Percentiles rank a stretch among this genome's conserved stretches.
These are phyloP conservation scores for Melanogaster broomeanus DNA, from an alignment of 768 basidiomycete genomes.

Conservation along the genomic window DNA sequence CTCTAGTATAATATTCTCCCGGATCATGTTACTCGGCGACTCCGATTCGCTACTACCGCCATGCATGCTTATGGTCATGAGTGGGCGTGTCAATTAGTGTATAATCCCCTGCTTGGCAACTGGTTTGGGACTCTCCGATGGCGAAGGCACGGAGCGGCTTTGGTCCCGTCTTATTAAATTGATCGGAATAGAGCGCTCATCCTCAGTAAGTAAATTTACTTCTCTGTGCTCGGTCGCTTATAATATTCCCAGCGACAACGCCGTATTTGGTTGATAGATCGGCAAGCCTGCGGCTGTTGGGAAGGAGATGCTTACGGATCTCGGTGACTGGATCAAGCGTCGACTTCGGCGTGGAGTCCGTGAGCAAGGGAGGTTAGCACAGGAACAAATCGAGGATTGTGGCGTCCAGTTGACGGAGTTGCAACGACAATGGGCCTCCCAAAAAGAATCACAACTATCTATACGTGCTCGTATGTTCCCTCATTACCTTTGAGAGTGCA, in stretches of 20 bases:
- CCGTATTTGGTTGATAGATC: slow-evolving; percentile 37
- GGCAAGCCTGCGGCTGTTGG: slow-evolving; percentile 31
- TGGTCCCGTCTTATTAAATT: slow-evolving; percentile 38
- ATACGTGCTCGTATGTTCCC: slow-evolving; percentile 21
- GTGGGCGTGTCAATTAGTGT: slow-evolving; percentile 26
- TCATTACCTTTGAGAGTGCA: not conserved
- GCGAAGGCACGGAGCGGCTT: slow-evolving; percentile 15
- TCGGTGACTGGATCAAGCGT: slow-evolving; percentile 35
- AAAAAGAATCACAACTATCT: slow-evolving; percentile 33
- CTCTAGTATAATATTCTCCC: not conserved
- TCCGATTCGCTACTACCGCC: slow-evolving; percentile 29
- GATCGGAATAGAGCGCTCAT: slow-evolving; percentile 34
- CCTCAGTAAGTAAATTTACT: slow-evolving; percentile 26
- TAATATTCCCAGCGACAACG: slow-evolving; percentile 14
- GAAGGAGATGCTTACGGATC: slow-evolving; percentile 22
- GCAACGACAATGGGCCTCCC: slow-evolving; percentile 33
- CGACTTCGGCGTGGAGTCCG: slow-evolving; percentile 16
- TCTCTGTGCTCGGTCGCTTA: not conserved
- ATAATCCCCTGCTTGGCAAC: slow-evolving; percentile 1
- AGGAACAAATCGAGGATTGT: slow-evolving; percentile 15
- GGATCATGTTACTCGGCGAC: not conserved
- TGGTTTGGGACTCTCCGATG: slow-evolving; percentile 18
- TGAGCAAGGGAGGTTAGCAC: slow-evolving; percentile 11
- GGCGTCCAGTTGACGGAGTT: slow-evolving; percentile 19
- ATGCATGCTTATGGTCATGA: slow-evolving; percentile 43